Base-by-base conservation (phyloP, 2,329 filamentous ascomycete genomes). In the Hymenoscyphus albidus region DNA sequence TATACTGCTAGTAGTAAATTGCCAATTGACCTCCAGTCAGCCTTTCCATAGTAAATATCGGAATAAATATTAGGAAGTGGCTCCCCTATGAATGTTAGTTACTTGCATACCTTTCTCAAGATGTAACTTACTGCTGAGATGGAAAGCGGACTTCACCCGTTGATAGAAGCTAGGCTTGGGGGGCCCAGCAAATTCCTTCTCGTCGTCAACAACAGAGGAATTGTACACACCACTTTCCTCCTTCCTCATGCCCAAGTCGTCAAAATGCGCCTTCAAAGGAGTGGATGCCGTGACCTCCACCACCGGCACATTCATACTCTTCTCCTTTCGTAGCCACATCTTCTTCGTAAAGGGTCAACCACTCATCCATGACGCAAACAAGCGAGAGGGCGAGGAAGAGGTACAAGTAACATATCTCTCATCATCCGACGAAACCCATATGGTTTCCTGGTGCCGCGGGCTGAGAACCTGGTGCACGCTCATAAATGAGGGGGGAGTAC, bases 1-100 rank as follows among this genome's bases (percentile, higher is more conserved):
- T 64, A 64, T n/a, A 64, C 58, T 10, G 59, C 63, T n/a, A 64
- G 44, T 44, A 64, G 54, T 59, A 64, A 27, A 44, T 64, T 64
- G n/a, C 40, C 59, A 59, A 64, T 62, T 13, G 63, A 64, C 5
- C 63, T n/a, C 63, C 63, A 64, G 42, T 64, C 44, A 32, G 40
- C n/a, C 42, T 64, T 64, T 16, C 63, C 63, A 55, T 61, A 56
- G 38, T 64, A 64, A 55, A 64, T 64, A 42, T 64, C 63, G 2
- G 59, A 58, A 10, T 35, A 35, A 59, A 59, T 39, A 54, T 62
- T 56, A 44, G 40, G 59, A 62, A 64, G 63, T 31, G 59, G 59
- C 31, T 58, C 54, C 39, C 39, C 63, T 64, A 39, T 14, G 10
- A 42, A 55, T 12, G 39, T 62, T 38, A 59, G 40, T 9, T 59